These are phyloP conservation scores for Lasiosphaeris hirsuta DNA, from an alignment of 495 filamentous ascomycete species.

Conservation along the genomic window DNA sequence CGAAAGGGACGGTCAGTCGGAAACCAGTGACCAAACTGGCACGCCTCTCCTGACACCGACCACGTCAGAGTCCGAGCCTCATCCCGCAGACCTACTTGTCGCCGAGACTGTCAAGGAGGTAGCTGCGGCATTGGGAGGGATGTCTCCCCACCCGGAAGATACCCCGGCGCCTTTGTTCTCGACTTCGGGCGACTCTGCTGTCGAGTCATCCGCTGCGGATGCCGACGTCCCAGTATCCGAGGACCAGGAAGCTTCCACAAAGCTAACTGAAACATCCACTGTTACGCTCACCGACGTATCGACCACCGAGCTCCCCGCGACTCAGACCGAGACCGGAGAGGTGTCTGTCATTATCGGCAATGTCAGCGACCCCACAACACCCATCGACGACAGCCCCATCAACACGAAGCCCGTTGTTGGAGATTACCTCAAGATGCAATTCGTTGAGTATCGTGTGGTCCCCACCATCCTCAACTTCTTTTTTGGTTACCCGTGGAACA, in stretches of 20 bases:
- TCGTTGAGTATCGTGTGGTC: constrained; percentile 90
- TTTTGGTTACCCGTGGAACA: constrained; percentile 99
- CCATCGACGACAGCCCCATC: constrained; percentile 15
- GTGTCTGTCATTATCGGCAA: constrained; percentile 16
- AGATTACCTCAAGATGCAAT: constrained; percentile 93
- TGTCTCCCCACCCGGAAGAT: constrained; percentile 61
- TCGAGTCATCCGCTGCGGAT: not conserved
- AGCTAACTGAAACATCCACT: not conserved
- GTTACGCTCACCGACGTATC: not conserved
- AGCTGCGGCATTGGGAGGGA: not conserved
- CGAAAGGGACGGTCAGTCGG: constrained; percentile 2
- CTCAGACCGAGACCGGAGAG: constrained; percentile 17
- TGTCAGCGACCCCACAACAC: constrained; percentile 12
- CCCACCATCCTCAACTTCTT: constrained; percentile 98
- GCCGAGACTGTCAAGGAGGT: constrained; percentile 11
- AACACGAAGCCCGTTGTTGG: constrained; percentile 78
- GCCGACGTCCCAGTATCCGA: no score
- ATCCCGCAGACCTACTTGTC: constrained; percentile 6
- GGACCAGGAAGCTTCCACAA: no score
- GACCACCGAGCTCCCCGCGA: not conserved
- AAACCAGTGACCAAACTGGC: constrained; percentile 1
- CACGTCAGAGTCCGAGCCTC: constrained; percentile 3
- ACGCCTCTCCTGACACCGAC: not conserved
- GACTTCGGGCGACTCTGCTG: not conserved
- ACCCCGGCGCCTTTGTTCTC: constrained; percentile 66